Base-by-base conservation (phyloP, 2,329 filamentous ascomycete species). In the Phialophora verrucosa region DNA sequence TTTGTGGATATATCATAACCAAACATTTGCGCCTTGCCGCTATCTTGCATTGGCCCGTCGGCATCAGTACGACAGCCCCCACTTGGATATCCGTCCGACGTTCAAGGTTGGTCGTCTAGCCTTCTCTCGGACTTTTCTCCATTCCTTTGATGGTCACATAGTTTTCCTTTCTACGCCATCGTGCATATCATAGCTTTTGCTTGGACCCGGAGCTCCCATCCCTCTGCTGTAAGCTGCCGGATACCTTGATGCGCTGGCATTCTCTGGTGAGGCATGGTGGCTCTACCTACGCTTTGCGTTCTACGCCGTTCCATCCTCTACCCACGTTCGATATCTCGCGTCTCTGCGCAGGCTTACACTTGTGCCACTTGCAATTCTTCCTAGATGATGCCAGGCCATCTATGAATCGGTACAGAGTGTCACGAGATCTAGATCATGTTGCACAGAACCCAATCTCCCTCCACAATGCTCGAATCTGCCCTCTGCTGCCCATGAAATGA, bases 351-450 rank as follows among this genome's bases (percentile, higher is more conserved):
- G 63, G 31, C 59, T 67, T 59, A 54, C 59, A 50, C 56, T 54
- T 63, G 68, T 70, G 58, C 60, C 38, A 70, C 68, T 57, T 66
- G 31, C 47, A 38, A 38, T 54, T 53, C 56, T 69, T 63, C 65
- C 64, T 65, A 70, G 65, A 70, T 63, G 55, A 70, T 64, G 65
- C 59, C 60, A 70, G 65, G 65, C 65, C 65, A 63, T 61, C 62
- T 58, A 42, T 25, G 59, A 53, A 64, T 68, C 65, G 63, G 49
- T 65, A 62, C 64, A 62, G 49, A 65, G 68, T 70, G 65, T 68
- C 65, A 68, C 68, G 61, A 70, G 68, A 70, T 70, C 68, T 66
- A 64, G 68, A 70, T 70, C 65, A 66, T 64, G 68, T 68, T 66
- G 51, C 65, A 68, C 65, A 54, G 31, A 60, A 29, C 50, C 63